Base-by-base conservation (phyloP, 148 eudicot genomes). In the Nepenthes gracilis region DNA sequence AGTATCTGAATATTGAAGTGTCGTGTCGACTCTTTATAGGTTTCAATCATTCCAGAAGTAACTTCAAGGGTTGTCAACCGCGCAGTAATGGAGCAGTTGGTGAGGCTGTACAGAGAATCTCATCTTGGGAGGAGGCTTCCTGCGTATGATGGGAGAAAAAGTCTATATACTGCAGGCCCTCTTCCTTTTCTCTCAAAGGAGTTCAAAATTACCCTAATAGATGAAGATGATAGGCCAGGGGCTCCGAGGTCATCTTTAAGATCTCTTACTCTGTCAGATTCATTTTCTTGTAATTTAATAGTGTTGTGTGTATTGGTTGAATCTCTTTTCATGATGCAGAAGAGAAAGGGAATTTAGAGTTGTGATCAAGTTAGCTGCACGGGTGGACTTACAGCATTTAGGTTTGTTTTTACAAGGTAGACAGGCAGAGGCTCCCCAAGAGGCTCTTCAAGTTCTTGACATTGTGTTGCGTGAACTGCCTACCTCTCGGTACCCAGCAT, bases 121-220 rank as follows among this genome's bases (percentile, higher is more conserved):
- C 94, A 88, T 75, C 82, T 92, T 54, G 96, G 96, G 11, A 88
- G 65, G 64, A 75, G 90, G 66, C 78, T 85, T 67, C 90, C 92
- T 53, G 97, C 84, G 32, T 92, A 88, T 78, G 97, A 92, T 78
- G 96, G 97, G 32, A 78, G 87, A 54, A 88, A 83, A 72, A 79
- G 94, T 63, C 78, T 88, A 13, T 92, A 88, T 58, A 85, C 94
- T 4, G 97, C 97, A 10, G 97, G 96, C 6, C 79, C 87, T 35
- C 81, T 92, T 11, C 97, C 97, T 45, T 92, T 92, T 53, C 55
- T 65, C 7, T 57, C 78, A 0, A 83, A 77, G 68, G 94, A 88
- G 57, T 92, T 92, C 64, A 80, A 47, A 45, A 81, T 91, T 23
- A 70, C 70, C 7, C 83, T 85, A 13, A 55, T 47, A 37, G 96